Evolutionary conservation across 768 basidiomycete species (phyloP), one percentile per base, ranked within the genome.

Genomic region (Tylopilus plumbeoviolaceoides): DNA sequence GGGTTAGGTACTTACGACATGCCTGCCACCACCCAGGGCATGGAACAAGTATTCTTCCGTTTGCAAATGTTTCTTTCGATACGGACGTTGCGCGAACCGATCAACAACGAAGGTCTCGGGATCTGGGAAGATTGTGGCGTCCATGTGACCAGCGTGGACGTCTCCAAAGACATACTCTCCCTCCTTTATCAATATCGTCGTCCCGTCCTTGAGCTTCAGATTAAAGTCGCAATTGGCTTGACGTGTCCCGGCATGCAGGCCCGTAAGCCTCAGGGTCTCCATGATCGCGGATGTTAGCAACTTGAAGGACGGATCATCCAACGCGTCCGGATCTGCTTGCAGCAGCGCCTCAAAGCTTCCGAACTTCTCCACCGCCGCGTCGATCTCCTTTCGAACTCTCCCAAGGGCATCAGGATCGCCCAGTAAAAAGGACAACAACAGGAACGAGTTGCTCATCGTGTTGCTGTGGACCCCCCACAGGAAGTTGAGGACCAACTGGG

Each of bases 341-440:
- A 65, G 48, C 2, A 66, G 44, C 12, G 21, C 25, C 18, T 58
- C 58, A 43, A 66, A 43, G 41, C 30, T 38, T 2, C 60, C 50
- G 1, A 47, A 60, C 9, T 31, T 57, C 27, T 52, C 25, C 7
- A 66, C 47, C 1, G 56, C 61, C 7, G 15, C 20, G 36, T 82
- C 80, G 12, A 82, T 64, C 53, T 83, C 78, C 5, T 68, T 64
- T 2, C 75, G 75, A 6, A 81, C 70, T 47, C 72, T 75, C 27
- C 71, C 68, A 64, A 80, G 68, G 1, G 68, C 73, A n/a, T 66
- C 62, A 0, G 76, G 75, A 50, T 76, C 63, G 44, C 73, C 70
- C 31, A 81, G 67, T 23, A 82, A 67, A 33, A 53, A 63, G 1
- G 59, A 54, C 4, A 66, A 33, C 21, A 54, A 44, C 17, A 65